A percentile compares a stretch with the other conserved stretches of the same genome.
Conservation (phyloP, 352 stramenopile genomes). For the Pythium aquatile region DNA sequence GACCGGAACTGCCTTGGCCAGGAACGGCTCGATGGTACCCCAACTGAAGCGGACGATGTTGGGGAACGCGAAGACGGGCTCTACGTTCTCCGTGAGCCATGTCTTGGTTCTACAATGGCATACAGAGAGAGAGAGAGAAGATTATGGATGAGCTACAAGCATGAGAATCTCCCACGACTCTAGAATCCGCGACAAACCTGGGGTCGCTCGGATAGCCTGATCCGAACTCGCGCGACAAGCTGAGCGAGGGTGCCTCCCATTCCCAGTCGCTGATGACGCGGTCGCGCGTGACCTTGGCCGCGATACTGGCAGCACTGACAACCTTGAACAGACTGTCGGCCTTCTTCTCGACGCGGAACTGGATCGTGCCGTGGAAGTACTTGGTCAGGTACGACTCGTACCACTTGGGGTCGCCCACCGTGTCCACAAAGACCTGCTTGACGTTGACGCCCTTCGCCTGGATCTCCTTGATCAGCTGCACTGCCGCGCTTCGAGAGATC, state of each 20-base stretch:
- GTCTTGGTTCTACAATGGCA: constrained; percentile 52
- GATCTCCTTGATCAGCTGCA: constrained; percentile 91
- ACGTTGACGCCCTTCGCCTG: constrained; percentile 85
- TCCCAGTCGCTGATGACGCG: constrained; percentile 86
- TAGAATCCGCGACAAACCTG: constrained; percentile 45
- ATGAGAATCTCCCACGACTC: not conserved
- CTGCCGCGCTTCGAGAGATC: constrained; percentile 92
- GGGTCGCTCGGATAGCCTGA: constrained; percentile 93
- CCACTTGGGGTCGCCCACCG: constrained; percentile 89
- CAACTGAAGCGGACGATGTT: constrained; percentile 86
- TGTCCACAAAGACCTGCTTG: constrained; percentile 93
- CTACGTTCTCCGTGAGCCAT: constrained; percentile 86
- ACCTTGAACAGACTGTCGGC: constrained; percentile 95
- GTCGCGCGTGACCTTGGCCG: constrained; percentile 93
- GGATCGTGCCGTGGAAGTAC: constrained; percentile 85
- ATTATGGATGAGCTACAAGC: not conserved
- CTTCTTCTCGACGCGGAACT: constrained; percentile 96
- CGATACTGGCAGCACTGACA: constrained; percentile 91
- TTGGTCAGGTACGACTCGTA: constrained; percentile 93
- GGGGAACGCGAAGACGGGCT: constrained; percentile 83
- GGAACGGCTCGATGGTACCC: constrained; percentile 52
- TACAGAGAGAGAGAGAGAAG: not conserved
- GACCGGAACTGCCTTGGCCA: constrained; percentile 29
- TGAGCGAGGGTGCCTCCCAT: constrained; percentile 76
- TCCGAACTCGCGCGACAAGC: constrained; percentile 74